Base-by-base conservation (phyloP, 1,284 basidiomycete species). In the Fomitopsis pinicola region DNA sequence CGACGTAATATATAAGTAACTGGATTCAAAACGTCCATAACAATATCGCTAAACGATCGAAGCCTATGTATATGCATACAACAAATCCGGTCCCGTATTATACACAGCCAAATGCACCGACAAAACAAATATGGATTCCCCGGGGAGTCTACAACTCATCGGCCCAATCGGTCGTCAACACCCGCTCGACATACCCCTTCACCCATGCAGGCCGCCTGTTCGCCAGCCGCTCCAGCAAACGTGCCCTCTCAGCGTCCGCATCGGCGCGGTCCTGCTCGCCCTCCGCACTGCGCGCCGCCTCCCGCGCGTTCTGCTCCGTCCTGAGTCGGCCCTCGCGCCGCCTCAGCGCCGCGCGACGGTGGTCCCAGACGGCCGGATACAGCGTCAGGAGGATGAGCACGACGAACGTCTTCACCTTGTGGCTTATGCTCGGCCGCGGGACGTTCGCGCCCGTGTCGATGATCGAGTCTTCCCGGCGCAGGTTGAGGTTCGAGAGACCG, bases 301-400 rank as follows among this genome's bases (percentile, higher is more conserved):
- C 78, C 40, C 84, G 76, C 22, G 79, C 76, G 63, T 81, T 83
- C 61, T 82, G 83, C 73, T 91, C 90, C 30, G 84, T 87, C 65
- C 89, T 79, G 26, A 92, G 72, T 38, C 81, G 78, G 3, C 87
- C 87, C 74, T 92, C 90, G 45, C 90, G 76, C 62, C 78, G 78
- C 67, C 84, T 76, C 66, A 92, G 77, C 12, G 80, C 80, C 22
- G 71, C 73, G 52, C 89, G 78, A 64, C 90, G 79, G 61, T 85
- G 82, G 66, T 91, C 86, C 85, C 91, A 92, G 46, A 91, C 77
- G 33, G 88, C 90, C 5, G 90, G 90, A 70, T 90, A 84, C 40
- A 90, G 71, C 28, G 90, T 90, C 28, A 83, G 74, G 50, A 87
- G 53, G 54, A 92, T 75, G 55, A 92, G 72, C 22, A 76, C 72